Conservation (phyloP, 768 basidiomycete genomes). For the Kwoniella bestiolae region DNA sequence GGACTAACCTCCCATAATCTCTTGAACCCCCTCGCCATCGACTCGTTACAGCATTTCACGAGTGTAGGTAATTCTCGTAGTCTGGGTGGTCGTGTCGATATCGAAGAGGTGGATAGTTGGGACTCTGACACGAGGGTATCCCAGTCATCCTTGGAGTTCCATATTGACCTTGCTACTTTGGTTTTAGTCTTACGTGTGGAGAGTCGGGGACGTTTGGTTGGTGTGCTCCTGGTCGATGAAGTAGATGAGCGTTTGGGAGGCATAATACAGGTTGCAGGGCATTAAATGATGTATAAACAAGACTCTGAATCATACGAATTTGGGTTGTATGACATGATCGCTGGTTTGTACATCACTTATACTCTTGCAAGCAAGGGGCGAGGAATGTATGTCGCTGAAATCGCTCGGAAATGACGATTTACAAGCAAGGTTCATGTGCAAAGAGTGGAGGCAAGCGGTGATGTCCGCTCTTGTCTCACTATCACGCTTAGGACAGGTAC, state of each 20-base stretch:
- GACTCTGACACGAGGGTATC: conserved; percentile 38
- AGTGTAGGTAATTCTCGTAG: conserved; percentile 35
- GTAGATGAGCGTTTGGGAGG: neutral
- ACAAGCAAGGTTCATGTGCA: too few species aligned
- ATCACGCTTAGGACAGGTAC: neutral
- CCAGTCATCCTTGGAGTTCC: conserved; percentile 47
- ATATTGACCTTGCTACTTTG: conserved; percentile 30
- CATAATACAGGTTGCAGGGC: neutral
- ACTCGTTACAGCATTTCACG: conserved; percentile 21
- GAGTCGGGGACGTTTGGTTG: neutral
- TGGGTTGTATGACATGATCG: too few species aligned
- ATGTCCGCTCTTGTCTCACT: neutral
- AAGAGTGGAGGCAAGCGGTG: too few species aligned
- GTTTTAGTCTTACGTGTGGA: neutral
- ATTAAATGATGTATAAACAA: too few species aligned
- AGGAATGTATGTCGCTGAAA: neutral
- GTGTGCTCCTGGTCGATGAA: too few species aligned
- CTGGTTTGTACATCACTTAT: too few species aligned
- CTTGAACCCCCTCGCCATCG: conserved; percentile 40
- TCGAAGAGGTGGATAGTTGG: conserved; percentile 40
- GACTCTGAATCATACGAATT: too few species aligned
- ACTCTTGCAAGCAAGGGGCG: neutral
- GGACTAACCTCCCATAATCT: conserved; percentile 32
- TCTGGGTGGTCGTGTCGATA: conserved; percentile 34
- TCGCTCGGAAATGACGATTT: too few species aligned